Base-by-base conservation (phyloP, 441 rosid species). In the Mallotus repandus region DNA sequence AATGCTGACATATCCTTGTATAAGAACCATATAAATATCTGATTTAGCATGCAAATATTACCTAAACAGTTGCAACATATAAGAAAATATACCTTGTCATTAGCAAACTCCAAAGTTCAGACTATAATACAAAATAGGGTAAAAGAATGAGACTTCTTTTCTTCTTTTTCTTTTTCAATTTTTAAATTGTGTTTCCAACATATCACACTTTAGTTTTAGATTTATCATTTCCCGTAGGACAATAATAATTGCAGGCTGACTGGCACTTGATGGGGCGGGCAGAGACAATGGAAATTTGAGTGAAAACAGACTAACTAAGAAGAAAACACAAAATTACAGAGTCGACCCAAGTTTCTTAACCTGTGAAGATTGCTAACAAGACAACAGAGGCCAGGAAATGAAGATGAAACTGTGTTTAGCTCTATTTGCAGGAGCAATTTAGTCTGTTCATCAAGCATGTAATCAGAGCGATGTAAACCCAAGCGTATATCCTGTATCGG, bases 371-470 rank as follows among this genome's bases (percentile, higher is more conserved):
- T 85, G 43, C 85, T 87, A 73, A 91, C 95, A 77, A 89, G 89
- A 81, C 84, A 78, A 83, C 96, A 63, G 77, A 91, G 96, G 78
- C 98, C 98, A 54, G 97, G 63, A 80, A 96, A 94, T 15, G 99
- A 94, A 66, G 87, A 81, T 1, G 98, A 87, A 72, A 94, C 88
- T 72, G 99, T 96, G 71, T 96, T 96, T 76, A 96, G 74, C 89
- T 94, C 99, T 72, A 94, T 88, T 75, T 96, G 99, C 73, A 96
- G 98, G 68, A 96, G 97, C 52, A 82, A 83, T 73, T 94, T 91
- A n/a, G 98, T 96, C 84, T 96, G 84, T 77, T 86, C 92, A 76
- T 94, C 98, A 74, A 96, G 97, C 99, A 91, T 96, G 80, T 96
- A 96, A 83, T 96, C 99, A 14, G 97, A 94, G 69, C 98, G 98